Evolutionary conservation across 176 grass and related monocot genomes (phyloP), one percentile per base, ranked within the genome.

Genomic region (Avena insularis): DNA sequence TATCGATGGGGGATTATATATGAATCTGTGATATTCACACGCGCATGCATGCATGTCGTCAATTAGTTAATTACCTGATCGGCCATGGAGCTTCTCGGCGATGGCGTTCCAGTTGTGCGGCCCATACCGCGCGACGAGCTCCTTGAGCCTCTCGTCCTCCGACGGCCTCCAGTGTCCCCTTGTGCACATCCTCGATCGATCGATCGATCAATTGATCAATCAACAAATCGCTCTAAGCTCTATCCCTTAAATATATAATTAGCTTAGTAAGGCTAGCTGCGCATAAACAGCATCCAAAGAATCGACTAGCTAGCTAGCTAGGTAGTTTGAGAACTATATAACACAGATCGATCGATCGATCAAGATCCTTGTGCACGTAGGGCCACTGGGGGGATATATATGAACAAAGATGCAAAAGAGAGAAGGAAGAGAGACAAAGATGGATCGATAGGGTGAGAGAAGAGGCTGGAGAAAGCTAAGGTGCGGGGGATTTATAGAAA

Each of bases 61-160:
- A 20, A 5, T 71, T 43, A 43, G 40, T 43, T 43, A 43, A 6
- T 43, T 77, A 98, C 96, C 96, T 92, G 96, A 98, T 94, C 96
- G 82, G 3, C 96, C 96, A 66, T 94, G 93, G 56, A 98, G 96
- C 88, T 98, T 95, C 88, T 98, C 90, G 9, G 96, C 93, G 63
- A 98, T 94, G 76, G 88, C 84, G 78, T 98, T 98, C 96, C 96
- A 98, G 78, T 94, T 98, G 61, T 95, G 96, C 5, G 96, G 96
- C 19, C 96, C 96, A 5, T 95, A 92, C 0, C 82, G 72, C 19
- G 88, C 75, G 54, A 98, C 96, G 17, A 98, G 82, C 82, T 92
- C 96, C 67, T 93, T 98, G 29, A 98, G 84, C 86, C 93, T 92
- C 79, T 93, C 96, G 55, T 98, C 96, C 86, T 98, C 96, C 8